phyloP scores from a whole-genome alignment of 805 yeast genomes.

The Kuraishia cidri region DNA sequence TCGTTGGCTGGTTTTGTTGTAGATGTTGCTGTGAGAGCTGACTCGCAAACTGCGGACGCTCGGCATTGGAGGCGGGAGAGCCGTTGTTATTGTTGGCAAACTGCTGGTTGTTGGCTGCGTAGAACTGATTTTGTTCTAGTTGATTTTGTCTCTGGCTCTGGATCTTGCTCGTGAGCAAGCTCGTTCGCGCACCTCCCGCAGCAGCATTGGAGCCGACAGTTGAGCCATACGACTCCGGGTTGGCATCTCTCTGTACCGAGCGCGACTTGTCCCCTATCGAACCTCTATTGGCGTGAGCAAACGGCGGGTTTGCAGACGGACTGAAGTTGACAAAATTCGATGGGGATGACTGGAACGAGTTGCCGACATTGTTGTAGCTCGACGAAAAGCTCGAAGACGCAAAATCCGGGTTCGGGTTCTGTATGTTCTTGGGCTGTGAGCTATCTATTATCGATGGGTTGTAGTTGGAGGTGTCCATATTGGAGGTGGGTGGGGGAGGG shows the following conservation, averaged over 20 bases:
- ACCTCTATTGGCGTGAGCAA: constrained; percentile 1
- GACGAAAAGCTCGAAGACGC: background rate
- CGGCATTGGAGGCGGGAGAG: too few species aligned
- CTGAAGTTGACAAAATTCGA: constrained; percentile 4
- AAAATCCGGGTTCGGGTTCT: background rate
- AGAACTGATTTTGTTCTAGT: constrained; percentile 1
- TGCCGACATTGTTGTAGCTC: background rate
- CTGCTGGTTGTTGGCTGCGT: too few species aligned
- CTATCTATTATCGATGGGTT: too few species aligned
- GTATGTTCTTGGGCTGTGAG: too few species aligned
- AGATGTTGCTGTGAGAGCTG: background rate
- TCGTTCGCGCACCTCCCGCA: constrained; percentile 4
- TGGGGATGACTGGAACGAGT: constrained; percentile 1
- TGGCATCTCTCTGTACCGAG: too few species aligned
- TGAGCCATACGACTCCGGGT: too few species aligned
- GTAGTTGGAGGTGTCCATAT: too few species aligned
- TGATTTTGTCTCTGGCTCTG: constrained; percentile 5
- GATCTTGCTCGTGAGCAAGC: constrained; percentile 7
- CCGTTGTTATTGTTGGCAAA: too few species aligned
- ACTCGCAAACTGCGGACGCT: too few species aligned
- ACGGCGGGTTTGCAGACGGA: constrained; percentile 5
- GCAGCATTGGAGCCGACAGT: too few species aligned
- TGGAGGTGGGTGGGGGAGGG: too few species aligned
- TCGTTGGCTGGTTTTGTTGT: constrained; percentile 5
- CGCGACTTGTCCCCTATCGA: too few species aligned